These are phyloP conservation scores for Termitomyces sp. DNA, from an alignment of 768 basidiomycete species.

Conservation along the genomic window DNA sequence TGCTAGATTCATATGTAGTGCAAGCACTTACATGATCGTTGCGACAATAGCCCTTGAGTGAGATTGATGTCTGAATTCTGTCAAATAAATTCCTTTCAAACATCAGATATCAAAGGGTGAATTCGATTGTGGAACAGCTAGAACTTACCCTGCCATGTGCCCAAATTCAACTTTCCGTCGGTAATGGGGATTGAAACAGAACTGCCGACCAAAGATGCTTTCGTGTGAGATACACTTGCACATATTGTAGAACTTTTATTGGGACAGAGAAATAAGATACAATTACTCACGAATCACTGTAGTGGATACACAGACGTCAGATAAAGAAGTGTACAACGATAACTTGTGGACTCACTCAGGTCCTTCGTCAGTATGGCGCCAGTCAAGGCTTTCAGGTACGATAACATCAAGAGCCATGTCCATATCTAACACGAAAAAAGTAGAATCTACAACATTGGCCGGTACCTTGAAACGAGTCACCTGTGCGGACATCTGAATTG, in stretches of 20 bases:
- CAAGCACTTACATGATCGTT: slow-evolving; percentile 63
- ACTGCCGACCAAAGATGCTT: slow-evolving; percentile 79
- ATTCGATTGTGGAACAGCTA: background rate
- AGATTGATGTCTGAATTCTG: slow-evolving; percentile 70
- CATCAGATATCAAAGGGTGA: background rate
- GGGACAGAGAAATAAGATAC: slow-evolving; percentile 3
- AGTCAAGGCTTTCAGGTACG: slow-evolving; percentile 77
- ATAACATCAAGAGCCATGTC: slow-evolving; percentile 88
- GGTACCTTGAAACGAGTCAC: slow-evolving; percentile 8
- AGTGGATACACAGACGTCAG: slow-evolving; percentile 1
- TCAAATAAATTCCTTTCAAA: slow-evolving; percentile 70
- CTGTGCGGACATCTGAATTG: slow-evolving; percentile 27
- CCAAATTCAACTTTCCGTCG: slow-evolving; percentile 68
- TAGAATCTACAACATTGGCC: background rate
- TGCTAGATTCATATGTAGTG: background rate
- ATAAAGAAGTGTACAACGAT: background rate
- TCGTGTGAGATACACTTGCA: slow-evolving; percentile 81
- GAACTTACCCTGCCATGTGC: slow-evolving; percentile 86
- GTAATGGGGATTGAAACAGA: slow-evolving; percentile 83
- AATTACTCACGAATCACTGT: slow-evolving; percentile 67
- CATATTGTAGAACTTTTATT: background rate
- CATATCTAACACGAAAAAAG: slow-evolving; percentile 57
- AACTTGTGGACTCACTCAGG: slow-evolving; percentile 53
- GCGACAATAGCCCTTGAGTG: slow-evolving; percentile 73
- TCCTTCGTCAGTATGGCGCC: slow-evolving; percentile 89